Percentiles rank a stretch among this genome's conserved stretches.
Evolutionary conservation across 129 eudicot species (phyloP).

Genomic region (Flaveria sonorensis): DNA sequence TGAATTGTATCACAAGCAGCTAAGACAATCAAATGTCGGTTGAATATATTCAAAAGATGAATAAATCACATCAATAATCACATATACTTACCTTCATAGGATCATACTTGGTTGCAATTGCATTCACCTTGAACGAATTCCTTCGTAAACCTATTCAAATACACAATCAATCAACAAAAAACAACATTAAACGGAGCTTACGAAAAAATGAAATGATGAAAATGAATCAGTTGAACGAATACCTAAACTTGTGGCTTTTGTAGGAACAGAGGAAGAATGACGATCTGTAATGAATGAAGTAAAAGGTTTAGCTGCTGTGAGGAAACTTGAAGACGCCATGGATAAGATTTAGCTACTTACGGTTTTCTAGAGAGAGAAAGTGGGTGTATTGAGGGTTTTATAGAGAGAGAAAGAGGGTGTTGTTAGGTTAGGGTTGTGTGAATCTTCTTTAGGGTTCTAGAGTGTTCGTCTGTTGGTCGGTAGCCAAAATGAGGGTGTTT

Average conservation of each 20-base stretch:
- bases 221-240: constrained; percentile 11
- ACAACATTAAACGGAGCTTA: neutral
- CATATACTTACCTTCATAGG: constrained; percentile 66
- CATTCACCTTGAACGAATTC: constrained; percentile 59
- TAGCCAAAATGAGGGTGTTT: neutral
- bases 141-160: constrained; percentile 42
- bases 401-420: neutral
- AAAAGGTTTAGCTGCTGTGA: constrained; percentile 57
- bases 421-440: neutral
- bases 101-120: constrained; percentile 65
- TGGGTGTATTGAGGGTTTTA: neutral
- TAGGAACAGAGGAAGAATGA: constrained; percentile 37
- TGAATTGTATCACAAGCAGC: neutral
- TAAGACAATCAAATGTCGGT: constrained; percentile 7
- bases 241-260: constrained; percentile 29
- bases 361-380: constrained; percentile 13
- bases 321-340: constrained; percentile 70
- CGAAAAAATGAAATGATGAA: neutral
- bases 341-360: constrained; percentile 38
- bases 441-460: constrained; percentile 27
- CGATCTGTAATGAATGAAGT: constrained; percentile 40
- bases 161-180: neutral
- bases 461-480: constrained; percentile 14
- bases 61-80: neutral
- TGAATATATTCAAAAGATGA: neutral